Percentiles rank a stretch among this genome's conserved stretches.
These are phyloP conservation scores for Boletus tomentosulus DNA, from an alignment of 768 basidiomycete species.

Conservation along the genomic window DNA sequence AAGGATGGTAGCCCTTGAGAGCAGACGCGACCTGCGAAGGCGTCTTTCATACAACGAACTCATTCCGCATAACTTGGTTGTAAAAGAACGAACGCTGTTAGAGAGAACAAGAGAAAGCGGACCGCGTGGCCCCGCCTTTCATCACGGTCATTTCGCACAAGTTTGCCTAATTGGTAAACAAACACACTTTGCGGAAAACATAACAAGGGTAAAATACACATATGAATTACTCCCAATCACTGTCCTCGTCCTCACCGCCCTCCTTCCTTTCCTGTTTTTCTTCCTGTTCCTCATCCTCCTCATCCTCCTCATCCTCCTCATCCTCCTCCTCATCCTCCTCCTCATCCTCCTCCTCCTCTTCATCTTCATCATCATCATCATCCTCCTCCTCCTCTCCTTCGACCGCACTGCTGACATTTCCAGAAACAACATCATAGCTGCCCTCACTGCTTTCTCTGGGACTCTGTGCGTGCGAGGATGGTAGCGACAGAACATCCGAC, in stretches of 20 bases:
- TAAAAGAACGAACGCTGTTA: background rate
- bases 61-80: conserved; percentile 26
- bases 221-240: conserved; percentile 59
- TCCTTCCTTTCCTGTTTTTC: conserved; percentile 29
- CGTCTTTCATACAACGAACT: conserved; percentile 28
- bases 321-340: conserved; percentile 16
- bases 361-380: conserved; percentile 35
- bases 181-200: background rate
- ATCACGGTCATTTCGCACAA: conserved; percentile 10
- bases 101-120: background rate
- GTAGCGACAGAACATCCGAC: conserved; percentile 21
- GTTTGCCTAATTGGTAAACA: conserved; percentile 12
- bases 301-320: conserved; percentile 15
- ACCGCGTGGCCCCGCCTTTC: background rate
- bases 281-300: conserved; percentile 8
- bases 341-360: conserved; percentile 14
- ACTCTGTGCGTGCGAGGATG: conserved; percentile 35
- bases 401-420: conserved; percentile 43
- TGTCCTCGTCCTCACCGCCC: conserved; percentile 16
- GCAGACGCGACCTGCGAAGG: conserved; percentile 19
- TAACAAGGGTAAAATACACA: background rate
- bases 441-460: conserved; percentile 60
- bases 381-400: conserved; percentile 32
- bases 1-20: conserved; percentile 31
- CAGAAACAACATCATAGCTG: conserved; percentile 64